Conservation (phyloP, 306 rosid genomes). For the Arachis stenosperma region DNA sequence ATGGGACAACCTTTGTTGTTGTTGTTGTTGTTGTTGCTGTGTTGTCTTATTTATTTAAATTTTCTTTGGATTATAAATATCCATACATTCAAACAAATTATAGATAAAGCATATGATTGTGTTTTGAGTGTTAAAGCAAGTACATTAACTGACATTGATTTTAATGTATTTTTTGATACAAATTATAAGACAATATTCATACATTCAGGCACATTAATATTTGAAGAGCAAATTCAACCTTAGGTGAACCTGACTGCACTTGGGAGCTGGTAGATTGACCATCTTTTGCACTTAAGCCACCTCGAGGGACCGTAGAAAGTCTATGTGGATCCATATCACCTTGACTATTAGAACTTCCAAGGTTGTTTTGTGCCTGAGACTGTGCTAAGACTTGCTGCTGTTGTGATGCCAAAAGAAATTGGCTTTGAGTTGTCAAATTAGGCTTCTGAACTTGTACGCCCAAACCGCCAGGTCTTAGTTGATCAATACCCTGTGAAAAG, state of each 20-base stretch:
- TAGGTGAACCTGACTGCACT: constrained; percentile 74
- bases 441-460: constrained; percentile 87
- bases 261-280: constrained; percentile 71
- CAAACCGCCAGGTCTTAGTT: constrained; percentile 70
- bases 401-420: constrained; percentile 75
- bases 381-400: constrained; percentile 80
- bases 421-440: constrained; percentile 60
- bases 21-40: no score
- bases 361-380: constrained; percentile 71
- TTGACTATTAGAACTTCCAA: constrained; percentile 59
- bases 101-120: constrained; percentile 17
- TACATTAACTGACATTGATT: constrained; percentile 7
- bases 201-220: neutral
- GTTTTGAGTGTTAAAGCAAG: constrained; percentile 2
- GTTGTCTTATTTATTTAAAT: no score
- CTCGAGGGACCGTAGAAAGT: constrained; percentile 74
- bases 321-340: constrained; percentile 87
- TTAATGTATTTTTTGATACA: no score
- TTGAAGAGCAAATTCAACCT: constrained; percentile 55
- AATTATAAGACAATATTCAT: no score
- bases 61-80: neutral
- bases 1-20: neutral
- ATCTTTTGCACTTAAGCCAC: constrained; percentile 71
- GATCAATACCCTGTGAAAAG: constrained; percentile 78
- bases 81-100: neutral